These are phyloP conservation scores for Ganoderma meredithae DNA, from an alignment of 1,284 basidiomycete species.

Conservation along the genomic window DNA sequence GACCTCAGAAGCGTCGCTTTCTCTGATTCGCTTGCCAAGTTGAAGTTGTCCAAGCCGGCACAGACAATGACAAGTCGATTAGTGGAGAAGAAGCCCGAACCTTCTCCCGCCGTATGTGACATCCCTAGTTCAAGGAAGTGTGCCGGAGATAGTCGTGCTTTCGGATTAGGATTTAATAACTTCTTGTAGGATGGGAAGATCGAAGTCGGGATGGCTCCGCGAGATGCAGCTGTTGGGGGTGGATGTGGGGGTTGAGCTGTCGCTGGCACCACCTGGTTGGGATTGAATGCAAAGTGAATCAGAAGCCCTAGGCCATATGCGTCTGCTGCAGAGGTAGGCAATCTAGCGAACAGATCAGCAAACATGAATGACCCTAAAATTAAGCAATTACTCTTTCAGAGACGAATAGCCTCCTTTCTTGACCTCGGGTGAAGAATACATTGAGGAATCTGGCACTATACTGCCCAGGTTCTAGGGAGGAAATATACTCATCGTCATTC, in stretches of 20 bases:
- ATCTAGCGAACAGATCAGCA: constrained; percentile 49
- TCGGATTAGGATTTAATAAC: constrained; percentile 89
- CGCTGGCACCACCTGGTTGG: constrained; percentile 72
- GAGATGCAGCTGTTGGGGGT: constrained; percentile 74
- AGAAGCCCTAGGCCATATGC: constrained; percentile 89
- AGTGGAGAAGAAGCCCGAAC: constrained; percentile 81
- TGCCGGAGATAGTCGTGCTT: constrained; percentile 79
- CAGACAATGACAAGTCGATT: constrained; percentile 92
- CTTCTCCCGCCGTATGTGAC: constrained; percentile 62
- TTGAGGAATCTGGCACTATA: constrained; percentile 65
- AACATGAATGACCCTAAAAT: not conserved
- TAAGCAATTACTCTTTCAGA: constrained; percentile 75
- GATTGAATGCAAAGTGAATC: constrained; percentile 88
- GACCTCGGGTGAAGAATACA: constrained; percentile 86
- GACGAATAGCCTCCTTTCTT: constrained; percentile 87
- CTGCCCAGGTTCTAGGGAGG: constrained; percentile 72
- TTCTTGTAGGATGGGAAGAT: constrained; percentile 89
- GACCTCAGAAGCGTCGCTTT: constrained; percentile 79
- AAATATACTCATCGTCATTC: constrained; percentile 35
- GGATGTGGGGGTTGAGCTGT: constrained; percentile 75
- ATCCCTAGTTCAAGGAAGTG: constrained; percentile 85
- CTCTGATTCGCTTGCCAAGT: constrained; percentile 84
- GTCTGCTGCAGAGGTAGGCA: constrained; percentile 78
- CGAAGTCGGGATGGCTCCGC: constrained; percentile 79
- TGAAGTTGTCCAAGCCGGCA: constrained; percentile 87